Evolutionary conservation across 495 filamentous ascomycete species (phyloP).

Genomic region (Podospora sp.): DNA sequence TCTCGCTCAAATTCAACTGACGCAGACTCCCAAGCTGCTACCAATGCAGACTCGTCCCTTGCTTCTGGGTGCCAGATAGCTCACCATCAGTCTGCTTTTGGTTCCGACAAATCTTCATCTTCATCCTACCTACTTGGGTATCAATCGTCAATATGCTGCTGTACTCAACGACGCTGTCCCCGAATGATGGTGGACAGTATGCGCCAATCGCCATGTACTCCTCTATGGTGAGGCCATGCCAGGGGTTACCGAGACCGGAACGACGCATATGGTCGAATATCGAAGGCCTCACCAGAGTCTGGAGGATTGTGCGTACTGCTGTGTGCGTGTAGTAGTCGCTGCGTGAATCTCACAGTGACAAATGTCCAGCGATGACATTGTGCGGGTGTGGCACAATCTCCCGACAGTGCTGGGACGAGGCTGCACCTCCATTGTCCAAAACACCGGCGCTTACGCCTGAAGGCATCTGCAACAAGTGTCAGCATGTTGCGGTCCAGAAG

Average conservation of each 20-base stretch:
- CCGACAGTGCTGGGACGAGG: background rate
- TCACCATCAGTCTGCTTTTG: background rate
- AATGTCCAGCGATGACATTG: background rate
- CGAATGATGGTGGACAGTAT: background rate
- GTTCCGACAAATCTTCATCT: background rate
- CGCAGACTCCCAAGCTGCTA: background rate
- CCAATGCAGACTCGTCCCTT: background rate
- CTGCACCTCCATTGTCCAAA: background rate
- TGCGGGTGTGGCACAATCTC: background rate
- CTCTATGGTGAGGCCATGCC: background rate
- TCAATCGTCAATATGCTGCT: background rate
- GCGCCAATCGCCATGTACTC: background rate
- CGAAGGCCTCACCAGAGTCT: background rate
- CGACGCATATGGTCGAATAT: background rate
- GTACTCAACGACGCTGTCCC: background rate
- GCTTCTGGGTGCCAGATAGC: background rate
- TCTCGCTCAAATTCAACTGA: background rate
- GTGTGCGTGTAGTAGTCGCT: background rate
- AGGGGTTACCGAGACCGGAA: background rate
- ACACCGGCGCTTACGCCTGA: background rate
- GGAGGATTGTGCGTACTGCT: background rate
- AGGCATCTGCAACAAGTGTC: constrained; percentile 10
- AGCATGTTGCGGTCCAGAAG: background rate
- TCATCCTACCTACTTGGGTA: background rate
- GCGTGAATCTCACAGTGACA: background rate